These are phyloP conservation scores for Acanthamoeba divionensis DNA, from an alignment of 208 protist genomes.

Conservation along the genomic window DNA sequence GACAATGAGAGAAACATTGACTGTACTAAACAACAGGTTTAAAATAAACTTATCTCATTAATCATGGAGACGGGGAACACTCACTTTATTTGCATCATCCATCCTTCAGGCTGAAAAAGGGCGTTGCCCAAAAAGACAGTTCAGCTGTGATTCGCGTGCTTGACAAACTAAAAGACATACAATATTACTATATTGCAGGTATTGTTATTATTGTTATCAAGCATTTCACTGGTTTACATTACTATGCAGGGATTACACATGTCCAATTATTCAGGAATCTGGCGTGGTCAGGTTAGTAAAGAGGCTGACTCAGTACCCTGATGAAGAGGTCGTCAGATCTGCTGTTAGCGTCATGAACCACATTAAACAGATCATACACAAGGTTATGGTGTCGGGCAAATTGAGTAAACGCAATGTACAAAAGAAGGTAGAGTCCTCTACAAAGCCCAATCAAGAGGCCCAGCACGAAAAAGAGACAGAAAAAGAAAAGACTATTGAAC, in stretches of 20 bases:
- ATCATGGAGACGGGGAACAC: too few species aligned
- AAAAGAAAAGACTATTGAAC: too few species aligned
- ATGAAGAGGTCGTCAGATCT: neutral
- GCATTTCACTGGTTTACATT: neutral
- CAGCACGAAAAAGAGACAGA: too few species aligned
- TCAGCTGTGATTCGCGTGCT: neutral
- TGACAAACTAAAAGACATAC: neutral
- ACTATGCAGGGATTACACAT: neutral
- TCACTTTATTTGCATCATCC: too few species aligned
- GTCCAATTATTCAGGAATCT: neutral
- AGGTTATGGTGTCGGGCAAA: too few species aligned
- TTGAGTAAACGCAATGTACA: too few species aligned
- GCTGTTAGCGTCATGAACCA: conserved; percentile 4
- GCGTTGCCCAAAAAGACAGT: neutral
- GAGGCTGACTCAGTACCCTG: neutral
- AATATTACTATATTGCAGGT: neutral
- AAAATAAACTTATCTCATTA: neutral
- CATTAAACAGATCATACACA: conserved; percentile 9
- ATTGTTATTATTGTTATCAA: neutral
- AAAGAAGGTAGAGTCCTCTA: too few species aligned
- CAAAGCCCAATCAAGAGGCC: too few species aligned
- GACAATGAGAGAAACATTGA: neutral
- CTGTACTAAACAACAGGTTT: neutral
- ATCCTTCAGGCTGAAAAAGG: neutral
- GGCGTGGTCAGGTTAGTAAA: conserved; percentile 1